phyloP scores from a whole-genome alignment of 352 stramenopile species.

The Pythium plurisporium region DNA sequence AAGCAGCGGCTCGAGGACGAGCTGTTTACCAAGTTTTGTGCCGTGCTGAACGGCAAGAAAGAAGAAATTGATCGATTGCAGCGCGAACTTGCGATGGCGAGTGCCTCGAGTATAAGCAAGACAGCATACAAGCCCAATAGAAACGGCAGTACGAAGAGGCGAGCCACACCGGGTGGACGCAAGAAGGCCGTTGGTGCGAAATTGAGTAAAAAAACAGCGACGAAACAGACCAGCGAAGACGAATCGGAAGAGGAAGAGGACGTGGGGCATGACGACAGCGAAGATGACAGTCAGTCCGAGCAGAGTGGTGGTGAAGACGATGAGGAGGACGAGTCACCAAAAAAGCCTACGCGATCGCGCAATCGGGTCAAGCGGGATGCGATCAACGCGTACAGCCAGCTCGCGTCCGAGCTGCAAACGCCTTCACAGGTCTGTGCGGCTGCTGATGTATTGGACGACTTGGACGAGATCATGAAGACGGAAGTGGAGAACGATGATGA shows the following conservation, averaged over 20 bases:
- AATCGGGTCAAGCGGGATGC: slow-evolving; percentile 16
- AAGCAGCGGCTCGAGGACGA: slow-evolving; percentile 45
- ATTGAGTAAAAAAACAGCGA: slow-evolving; percentile 21
- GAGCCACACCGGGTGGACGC: slow-evolving; percentile 2
- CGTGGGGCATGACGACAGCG: slow-evolving; percentile 7
- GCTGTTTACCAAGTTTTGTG: slow-evolving; percentile 41
- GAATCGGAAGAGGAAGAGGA: slow-evolving; percentile 7
- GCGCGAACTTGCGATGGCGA: slow-evolving; percentile 24
- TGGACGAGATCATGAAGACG: slow-evolving; percentile 41
- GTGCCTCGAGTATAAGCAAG: neutral
- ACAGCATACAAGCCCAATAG: slow-evolving; percentile 7
- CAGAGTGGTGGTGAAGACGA: neutral
- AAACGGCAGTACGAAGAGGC: slow-evolving; percentile 5
- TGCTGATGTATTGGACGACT: slow-evolving; percentile 36
- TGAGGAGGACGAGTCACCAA: neutral
- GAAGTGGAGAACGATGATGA: slow-evolving; percentile 29
- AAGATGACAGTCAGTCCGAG: neutral
- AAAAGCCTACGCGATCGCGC: neutral
- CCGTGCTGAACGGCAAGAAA: slow-evolving; percentile 58
- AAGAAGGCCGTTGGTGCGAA: slow-evolving; percentile 31
- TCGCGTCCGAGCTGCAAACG: slow-evolving; percentile 20
- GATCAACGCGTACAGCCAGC: slow-evolving; percentile 33
- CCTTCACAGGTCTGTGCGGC: slow-evolving; percentile 36
- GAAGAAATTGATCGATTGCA: slow-evolving; percentile 47
- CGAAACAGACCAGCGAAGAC: slow-evolving; percentile 5